A percentile compares a stretch with the other conserved stretches of the same genome.
These are phyloP conservation scores for Sporothrix sp. DNA, from an alignment of 2,329 filamentous ascomycete species.

Conservation along the genomic window DNA sequence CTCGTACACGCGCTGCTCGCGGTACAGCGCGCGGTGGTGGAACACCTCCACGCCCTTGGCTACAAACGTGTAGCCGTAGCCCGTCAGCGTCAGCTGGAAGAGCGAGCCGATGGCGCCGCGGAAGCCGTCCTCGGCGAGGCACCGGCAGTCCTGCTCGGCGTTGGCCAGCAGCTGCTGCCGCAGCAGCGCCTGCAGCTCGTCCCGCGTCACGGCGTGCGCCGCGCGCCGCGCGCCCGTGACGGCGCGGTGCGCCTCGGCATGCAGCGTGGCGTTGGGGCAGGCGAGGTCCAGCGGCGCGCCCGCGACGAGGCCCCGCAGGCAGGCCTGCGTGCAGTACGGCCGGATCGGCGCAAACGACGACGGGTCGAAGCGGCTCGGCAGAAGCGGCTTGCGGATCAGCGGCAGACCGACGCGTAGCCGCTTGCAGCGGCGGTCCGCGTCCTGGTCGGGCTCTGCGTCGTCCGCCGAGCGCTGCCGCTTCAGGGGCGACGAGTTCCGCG, in stretches of 20 bases:
- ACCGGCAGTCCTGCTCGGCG: conserved; percentile 10
- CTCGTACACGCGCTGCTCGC: conserved; percentile 12
- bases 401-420: not conserved
- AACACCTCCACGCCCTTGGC: conserved; percentile 11
- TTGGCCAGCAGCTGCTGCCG: conserved; percentile 11
- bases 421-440: not conserved
- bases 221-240: not conserved
- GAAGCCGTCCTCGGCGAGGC: not conserved
- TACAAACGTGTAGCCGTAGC: conserved; percentile 13
- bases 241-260: not conserved
- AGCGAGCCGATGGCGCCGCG: conserved; percentile 13
- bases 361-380: conserved; percentile 3
- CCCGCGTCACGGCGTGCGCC: conserved; percentile 5
- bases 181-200: conserved; percentile 6
- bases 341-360: conserved; percentile 12
- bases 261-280: conserved; percentile 12
- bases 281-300: conserved; percentile 1
- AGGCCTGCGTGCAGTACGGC: conserved; percentile 15
- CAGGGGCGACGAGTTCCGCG: not conserved
- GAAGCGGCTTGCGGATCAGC: not conserved
- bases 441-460: not conserved
- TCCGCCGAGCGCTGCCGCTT: conserved; percentile 7
- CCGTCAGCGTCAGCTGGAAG: conserved; percentile 13
- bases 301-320: conserved; percentile 8
- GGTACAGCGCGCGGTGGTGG: not conserved